A percentile compares a stretch with the other conserved stretches of the same genome.
phyloP scores from a whole-genome alignment of 2,329 filamentous ascomycete species.

The Paraphaeosphaeria sporulosa region DNA sequence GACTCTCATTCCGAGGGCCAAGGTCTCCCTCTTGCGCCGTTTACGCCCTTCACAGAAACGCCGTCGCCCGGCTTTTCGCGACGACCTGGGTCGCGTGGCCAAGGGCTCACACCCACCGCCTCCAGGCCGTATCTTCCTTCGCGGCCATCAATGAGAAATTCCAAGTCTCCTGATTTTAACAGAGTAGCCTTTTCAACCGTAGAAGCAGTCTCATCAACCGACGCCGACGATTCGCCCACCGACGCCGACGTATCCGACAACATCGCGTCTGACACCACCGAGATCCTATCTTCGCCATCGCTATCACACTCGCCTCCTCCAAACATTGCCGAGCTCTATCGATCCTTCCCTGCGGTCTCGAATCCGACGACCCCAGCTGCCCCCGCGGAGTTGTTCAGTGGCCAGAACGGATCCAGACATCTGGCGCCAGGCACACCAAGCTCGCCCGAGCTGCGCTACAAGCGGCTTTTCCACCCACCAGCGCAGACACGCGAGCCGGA shows the following conservation, averaged over 20 bases:
- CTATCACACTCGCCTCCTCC: constrained; percentile 36
- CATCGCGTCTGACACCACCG: constrained; percentile 42
- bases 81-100: constrained; percentile 7
- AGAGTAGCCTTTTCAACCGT: constrained; percentile 17
- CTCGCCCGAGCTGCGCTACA: constrained; percentile 51
- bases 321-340: constrained; percentile 30
- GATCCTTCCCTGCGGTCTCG: constrained; percentile 38
- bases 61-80: constrained; percentile 30
- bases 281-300: constrained; percentile 42
- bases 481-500: background rate
- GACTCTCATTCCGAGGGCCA: constrained; percentile 28
- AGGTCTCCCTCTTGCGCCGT: constrained; percentile 30
- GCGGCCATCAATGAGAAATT: constrained; percentile 17
- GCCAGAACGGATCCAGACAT: constrained; percentile 24
- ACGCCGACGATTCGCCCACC: constrained; percentile 36
- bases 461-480: constrained; percentile 50
- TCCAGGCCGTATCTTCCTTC: constrained; percentile 25
- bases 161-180: constrained; percentile 12
- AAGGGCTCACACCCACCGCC: constrained; percentile 15
- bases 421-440: constrained; percentile 41
- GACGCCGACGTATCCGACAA: constrained; percentile 43
- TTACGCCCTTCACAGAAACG: constrained; percentile 13
- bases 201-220: constrained; percentile 39
- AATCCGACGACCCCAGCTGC: constrained; percentile 37
- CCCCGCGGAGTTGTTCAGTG: constrained; percentile 25